These are phyloP conservation scores for Maudiozyma pseudohumilis DNA, from an alignment of 805 yeast genomes.

Conservation along the genomic window DNA sequence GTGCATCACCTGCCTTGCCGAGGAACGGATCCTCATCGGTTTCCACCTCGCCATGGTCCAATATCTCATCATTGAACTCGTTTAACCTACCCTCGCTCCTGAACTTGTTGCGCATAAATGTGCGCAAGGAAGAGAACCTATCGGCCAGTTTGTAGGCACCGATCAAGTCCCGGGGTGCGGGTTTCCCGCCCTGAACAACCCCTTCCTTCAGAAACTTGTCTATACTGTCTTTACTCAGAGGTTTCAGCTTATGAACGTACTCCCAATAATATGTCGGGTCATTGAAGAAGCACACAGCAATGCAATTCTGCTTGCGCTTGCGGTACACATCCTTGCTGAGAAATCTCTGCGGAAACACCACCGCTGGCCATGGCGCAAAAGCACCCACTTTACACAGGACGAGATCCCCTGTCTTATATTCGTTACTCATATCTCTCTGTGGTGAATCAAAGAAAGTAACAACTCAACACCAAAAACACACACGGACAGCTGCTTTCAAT, in stretches of 20 bases:
- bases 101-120: constrained; percentile 18
- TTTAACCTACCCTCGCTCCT: constrained; percentile 17
- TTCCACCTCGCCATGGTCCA: constrained; percentile 9
- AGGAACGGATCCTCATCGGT: constrained; percentile 25
- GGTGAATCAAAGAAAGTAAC: too few species aligned
- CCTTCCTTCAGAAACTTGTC: constrained; percentile 11
- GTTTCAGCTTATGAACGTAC: constrained; percentile 18
- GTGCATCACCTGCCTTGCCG: constrained; percentile 8
- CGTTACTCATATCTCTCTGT: constrained; percentile 9
- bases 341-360: constrained; percentile 26
- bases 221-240: constrained; percentile 11
- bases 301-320: constrained; percentile 17
- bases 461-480: too few species aligned
- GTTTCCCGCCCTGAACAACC: constrained; percentile 3
- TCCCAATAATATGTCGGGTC: constrained; percentile 31
- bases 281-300: constrained; percentile 29
- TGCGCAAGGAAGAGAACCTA: constrained; percentile 15
- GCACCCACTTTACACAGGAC: constrained; percentile 30
- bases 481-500: too few species aligned
- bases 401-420: constrained; percentile 24
- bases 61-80: constrained; percentile 13
- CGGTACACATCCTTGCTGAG: constrained; percentile 24
- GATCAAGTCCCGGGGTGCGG: constrained; percentile 15
- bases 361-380: constrained; percentile 31
- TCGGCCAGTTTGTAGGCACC: constrained; percentile 25